Conservation (phyloP, 768 basidiomycete genomes). For the Dentipellis fragilis region DNA sequence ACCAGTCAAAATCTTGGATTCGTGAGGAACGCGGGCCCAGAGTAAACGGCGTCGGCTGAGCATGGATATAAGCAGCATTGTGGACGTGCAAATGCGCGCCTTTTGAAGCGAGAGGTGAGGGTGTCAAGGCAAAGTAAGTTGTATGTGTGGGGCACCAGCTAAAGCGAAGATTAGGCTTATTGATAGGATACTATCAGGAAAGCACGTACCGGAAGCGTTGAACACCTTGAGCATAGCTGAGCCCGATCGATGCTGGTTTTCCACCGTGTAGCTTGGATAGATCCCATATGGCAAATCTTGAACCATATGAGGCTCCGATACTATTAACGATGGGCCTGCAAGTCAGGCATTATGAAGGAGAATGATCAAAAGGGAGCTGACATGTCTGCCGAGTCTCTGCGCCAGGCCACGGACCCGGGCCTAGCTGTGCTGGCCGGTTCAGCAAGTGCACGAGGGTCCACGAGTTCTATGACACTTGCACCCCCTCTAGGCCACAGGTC, state of each 20-base stretch:
- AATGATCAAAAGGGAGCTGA: too few species aligned
- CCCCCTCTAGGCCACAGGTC: too few species aligned
- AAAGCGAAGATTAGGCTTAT: slow-evolving; percentile 2
- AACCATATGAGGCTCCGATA: slow-evolving; percentile 65
- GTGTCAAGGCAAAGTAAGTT: slow-evolving; percentile 75
- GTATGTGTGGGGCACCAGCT: slow-evolving; percentile 76
- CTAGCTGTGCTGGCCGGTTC: slow-evolving; percentile 35
- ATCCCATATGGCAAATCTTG: slow-evolving; percentile 72
- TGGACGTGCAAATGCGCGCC: neutral
- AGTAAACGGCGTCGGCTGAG: neutral
- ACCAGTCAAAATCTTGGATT: too few species aligned
- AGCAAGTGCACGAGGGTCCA: slow-evolving; percentile 57
- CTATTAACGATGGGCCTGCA: too few species aligned
- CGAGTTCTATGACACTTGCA: slow-evolving; percentile 62
- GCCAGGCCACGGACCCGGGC: slow-evolving; percentile 62
- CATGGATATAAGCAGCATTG: neutral
- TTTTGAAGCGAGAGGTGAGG: slow-evolving; percentile 20
- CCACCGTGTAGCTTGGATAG: slow-evolving; percentile 63
- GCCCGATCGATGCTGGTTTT: slow-evolving; percentile 53
- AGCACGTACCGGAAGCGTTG: slow-evolving; percentile 51
- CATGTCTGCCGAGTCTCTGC: slow-evolving; percentile 62
- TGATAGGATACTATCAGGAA: neutral
- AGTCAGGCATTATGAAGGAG: too few species aligned
- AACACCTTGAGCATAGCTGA: slow-evolving; percentile 57
- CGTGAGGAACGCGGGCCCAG: too few species aligned